A percentile compares a stretch with the other conserved stretches of the same genome.
Conservation (phyloP, 2,329 filamentous ascomycete species). For the Ploettnerulaceae sp. region DNA sequence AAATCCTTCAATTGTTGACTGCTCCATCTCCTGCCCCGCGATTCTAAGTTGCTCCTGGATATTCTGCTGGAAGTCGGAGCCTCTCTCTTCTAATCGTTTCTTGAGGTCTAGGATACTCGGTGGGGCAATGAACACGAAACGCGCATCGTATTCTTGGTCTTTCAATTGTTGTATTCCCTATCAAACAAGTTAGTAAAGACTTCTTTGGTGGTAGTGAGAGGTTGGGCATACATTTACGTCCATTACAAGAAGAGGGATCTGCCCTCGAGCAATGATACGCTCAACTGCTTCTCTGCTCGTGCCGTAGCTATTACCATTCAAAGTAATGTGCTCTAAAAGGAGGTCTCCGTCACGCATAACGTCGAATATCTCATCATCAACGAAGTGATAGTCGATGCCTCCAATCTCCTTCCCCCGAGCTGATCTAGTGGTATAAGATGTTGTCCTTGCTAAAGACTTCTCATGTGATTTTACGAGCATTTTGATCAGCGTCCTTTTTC, state of each 20-base stretch:
- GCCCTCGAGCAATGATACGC: slow-evolving; percentile 47
- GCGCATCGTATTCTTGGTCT: slow-evolving; percentile 51
- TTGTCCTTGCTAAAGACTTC: slow-evolving; percentile 57
- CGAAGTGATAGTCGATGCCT: slow-evolving; percentile 51
- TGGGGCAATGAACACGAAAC: slow-evolving; percentile 49
- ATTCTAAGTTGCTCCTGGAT: slow-evolving; percentile 41
- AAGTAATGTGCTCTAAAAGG: slow-evolving; percentile 51
- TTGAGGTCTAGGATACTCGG: slow-evolving; percentile 38
- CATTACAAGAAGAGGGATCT: slow-evolving; percentile 55
- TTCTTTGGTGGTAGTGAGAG: too few relatives aligned
- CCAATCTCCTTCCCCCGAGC: slow-evolving; percentile 47
- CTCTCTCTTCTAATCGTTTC: slow-evolving; percentile 37
- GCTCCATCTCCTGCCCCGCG: slow-evolving; percentile 39
- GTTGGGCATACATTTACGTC: slow-evolving; percentile 44
- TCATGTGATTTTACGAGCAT: slow-evolving; percentile 59
- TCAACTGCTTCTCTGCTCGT: slow-evolving; percentile 51
- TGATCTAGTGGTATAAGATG: slow-evolving; percentile 50
- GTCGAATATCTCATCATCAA: slow-evolving; percentile 51
- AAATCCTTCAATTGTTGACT: slow-evolving; percentile 42
- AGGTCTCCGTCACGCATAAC: slow-evolving; percentile 55
- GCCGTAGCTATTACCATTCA: slow-evolving; percentile 48
- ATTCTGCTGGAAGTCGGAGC: slow-evolving; percentile 43
- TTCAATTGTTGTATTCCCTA: slow-evolving; percentile 54
- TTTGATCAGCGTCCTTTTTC: slow-evolving; percentile 59
- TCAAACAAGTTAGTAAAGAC: background rate